A percentile compares a stretch with the other conserved stretches of the same genome.
Conservation (phyloP, 441 rosid genomes). For the Flueggea neowawraea region DNA sequence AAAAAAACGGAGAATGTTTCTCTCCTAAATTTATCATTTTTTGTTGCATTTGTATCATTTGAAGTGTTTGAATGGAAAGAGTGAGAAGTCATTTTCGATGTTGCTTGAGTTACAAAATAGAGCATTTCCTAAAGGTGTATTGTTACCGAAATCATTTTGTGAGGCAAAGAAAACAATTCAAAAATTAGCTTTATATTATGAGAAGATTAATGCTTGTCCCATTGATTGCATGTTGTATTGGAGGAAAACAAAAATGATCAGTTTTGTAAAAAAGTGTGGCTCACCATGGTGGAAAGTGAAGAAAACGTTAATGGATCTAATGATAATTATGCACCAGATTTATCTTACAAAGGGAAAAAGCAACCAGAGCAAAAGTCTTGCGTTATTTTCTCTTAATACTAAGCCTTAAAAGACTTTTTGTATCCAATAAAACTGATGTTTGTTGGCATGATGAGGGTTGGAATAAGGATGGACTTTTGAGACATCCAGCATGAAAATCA, state of each 20-base stretch:
- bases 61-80: too few relatives aligned
- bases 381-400: neutral
- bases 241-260: neutral
- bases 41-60: too few relatives aligned
- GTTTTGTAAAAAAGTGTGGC: neutral
- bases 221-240: constrained; percentile 5
- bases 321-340: too few relatives aligned
- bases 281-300: neutral
- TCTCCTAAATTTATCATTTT: too few relatives aligned
- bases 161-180: constrained; percentile 4
- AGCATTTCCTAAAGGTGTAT: neutral
- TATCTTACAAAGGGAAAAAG: neutral
- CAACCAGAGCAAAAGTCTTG: neutral
- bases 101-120: constrained; percentile 7
- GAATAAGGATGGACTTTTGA: neutral
- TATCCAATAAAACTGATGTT: neutral
- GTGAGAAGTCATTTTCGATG: too few relatives aligned
- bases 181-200: constrained; percentile 1
- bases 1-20: too few relatives aligned
- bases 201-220: constrained; percentile 7
- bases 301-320: neutral
- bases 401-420: neutral
- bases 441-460: neutral
- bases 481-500: neutral
- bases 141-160: neutral